Percentiles rank a stretch among this genome's conserved stretches.
Conservation (phyloP, 1,284 basidiomycete genomes). For the Ganoderma lucidum region DNA sequence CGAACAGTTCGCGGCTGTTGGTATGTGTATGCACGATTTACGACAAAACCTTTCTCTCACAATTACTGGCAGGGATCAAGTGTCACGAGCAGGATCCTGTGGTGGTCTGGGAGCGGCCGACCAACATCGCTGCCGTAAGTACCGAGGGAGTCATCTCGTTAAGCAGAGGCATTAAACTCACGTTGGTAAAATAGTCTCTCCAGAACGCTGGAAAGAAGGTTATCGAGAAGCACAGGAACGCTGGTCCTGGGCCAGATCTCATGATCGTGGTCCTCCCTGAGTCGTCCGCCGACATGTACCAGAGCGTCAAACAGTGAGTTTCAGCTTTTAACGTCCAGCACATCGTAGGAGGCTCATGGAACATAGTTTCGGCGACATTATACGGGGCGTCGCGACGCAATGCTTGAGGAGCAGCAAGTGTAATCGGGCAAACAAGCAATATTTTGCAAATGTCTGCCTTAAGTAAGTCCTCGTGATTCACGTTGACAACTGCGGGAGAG, state of each 20-base stretch:
- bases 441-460: conserved; percentile 80
- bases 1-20: conserved; percentile 57
- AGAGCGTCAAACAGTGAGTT: conserved; percentile 76
- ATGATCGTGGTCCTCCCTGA: conserved; percentile 79
- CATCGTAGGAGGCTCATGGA: conserved; percentile 5
- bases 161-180: not conserved
- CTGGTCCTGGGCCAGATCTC: conserved; percentile 53
- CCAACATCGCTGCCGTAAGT: conserved; percentile 54
- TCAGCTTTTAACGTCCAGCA: not conserved
- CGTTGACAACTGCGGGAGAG: not conserved
- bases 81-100: conserved; percentile 52
- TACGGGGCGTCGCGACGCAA: conserved; percentile 72
- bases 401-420: conserved; percentile 75
- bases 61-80: conserved; percentile 54
- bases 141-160: not conserved
- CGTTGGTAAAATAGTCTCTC: not conserved
- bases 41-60: not conserved
- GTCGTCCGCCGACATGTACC: conserved; percentile 76
- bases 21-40: conserved; percentile 47
- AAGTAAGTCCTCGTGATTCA: conserved; percentile 58
- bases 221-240: conserved; percentile 43
- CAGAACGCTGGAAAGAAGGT: conserved; percentile 49
- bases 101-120: conserved; percentile 59
- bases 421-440: conserved; percentile 69
- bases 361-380: conserved; percentile 29